These are phyloP conservation scores for Trichoderma polysporum DNA, from an alignment of 2,329 filamentous ascomycete species.

Conservation along the genomic window DNA sequence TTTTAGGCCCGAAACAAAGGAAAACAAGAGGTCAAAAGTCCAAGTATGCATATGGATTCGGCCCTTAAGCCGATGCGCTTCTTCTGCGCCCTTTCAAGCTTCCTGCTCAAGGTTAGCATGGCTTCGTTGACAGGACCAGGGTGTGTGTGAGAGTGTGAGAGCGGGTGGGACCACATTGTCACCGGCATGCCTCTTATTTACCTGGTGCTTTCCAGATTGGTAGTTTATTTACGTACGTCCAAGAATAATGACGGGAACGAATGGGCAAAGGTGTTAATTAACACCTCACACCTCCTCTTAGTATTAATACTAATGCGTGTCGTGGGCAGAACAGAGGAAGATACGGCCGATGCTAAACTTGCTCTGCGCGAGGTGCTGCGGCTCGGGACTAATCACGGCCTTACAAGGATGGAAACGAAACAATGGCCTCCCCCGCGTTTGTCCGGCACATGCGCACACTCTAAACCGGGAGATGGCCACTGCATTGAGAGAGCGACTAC, in stretches of 20 bases:
- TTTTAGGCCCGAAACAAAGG: background rate
- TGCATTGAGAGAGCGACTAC: background rate
- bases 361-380: too few species aligned
- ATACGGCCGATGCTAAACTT: background rate
- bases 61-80: slow-evolving; percentile 1
- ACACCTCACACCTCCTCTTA: background rate
- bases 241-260: background rate
- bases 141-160: background rate
- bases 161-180: background rate
- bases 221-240: background rate
- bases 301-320: background rate
- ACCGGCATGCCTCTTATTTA: background rate
- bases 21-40: background rate
- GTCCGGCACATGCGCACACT: background rate
- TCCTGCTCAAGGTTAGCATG: slow-evolving; percentile 18
- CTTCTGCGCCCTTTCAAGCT: background rate
- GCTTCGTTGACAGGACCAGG: background rate
- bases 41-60: slow-evolving; percentile 14
- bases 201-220: background rate
- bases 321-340: background rate
- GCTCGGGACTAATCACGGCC: background rate
- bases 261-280: background rate
- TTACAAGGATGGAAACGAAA: background rate
- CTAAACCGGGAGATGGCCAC: too few species aligned
- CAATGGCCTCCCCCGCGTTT: background rate